Evolutionary conservation across 306 rosid species (phyloP), one percentile per base, ranked within the genome.

Genomic region (Ormosia semicastrata): DNA sequence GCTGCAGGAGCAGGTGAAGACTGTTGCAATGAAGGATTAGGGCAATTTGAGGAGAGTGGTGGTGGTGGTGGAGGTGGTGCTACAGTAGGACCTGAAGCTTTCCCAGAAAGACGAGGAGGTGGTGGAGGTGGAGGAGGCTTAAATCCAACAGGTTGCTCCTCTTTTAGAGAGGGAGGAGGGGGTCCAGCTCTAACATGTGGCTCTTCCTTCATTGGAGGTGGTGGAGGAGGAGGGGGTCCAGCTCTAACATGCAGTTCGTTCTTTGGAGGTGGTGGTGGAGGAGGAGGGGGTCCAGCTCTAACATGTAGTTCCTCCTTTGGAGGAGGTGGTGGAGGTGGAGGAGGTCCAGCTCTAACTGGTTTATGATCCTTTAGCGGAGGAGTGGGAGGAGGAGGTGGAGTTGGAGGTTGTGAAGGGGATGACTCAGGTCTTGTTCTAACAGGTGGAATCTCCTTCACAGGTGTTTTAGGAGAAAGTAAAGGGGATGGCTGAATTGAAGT

Each of bases 361-460:
- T 52, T 85, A 30, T 72, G 78, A 60, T 86, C 84, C 64, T 60
- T 82, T 47, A 43, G 52, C 57, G 89, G 89, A 58, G 89, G 84
- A 32, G 89, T 82, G 29, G 88, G 81, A 67, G 80, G 91, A 58
- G 69, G 74, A 18, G 85, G 81, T 5, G 89, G 88, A 59, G 90
- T 77, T 44, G 88, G 85, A 47, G 92, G 83, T 64, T 14, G 80
- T 64, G 81, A 53, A 75, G 78, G 40, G 71, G 81, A 76, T 40
- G 84, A 59, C 36, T 75, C 71, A 37, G 63, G 63, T 79, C 57
- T 71, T 57, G 85, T 70, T 79, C 66, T 82, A 50, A 85, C 80
- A 71, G 72, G 76, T 34, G 40, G 87, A 66, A 78, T 85, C 57
- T 85, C 71, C 69, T 76, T 82, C 41, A 15, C 7, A 43, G 68